Percentiles rank a stretch among this genome's conserved stretches.
Evolutionary conservation across 345 rosid species (phyloP).

Genomic region (Syzygium oleosum): DNA sequence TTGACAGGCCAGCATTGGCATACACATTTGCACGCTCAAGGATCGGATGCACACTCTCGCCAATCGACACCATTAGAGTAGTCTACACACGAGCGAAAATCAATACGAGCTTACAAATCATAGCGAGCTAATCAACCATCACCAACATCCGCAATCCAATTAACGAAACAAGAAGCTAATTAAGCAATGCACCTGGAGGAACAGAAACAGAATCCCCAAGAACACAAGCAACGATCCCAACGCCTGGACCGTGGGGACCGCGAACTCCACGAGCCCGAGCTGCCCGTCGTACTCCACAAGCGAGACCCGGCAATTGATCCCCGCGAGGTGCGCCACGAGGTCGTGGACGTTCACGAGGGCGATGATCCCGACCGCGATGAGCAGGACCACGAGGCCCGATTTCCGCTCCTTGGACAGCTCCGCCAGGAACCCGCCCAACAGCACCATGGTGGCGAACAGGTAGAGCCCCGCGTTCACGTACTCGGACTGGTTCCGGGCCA

Average conservation of each 20-base stretch:
- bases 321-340: slow-evolving; percentile 72
- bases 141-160: neutral
- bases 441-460: slow-evolving; percentile 50
- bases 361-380: slow-evolving; percentile 41
- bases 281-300: slow-evolving; percentile 58
- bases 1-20: neutral
- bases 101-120: neutral
- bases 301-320: slow-evolving; percentile 51
- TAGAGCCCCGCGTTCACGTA: slow-evolving; percentile 72
- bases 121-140: neutral
- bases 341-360: slow-evolving; percentile 54
- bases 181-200: slow-evolving; percentile 39
- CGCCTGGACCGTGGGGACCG: slow-evolving; percentile 55
- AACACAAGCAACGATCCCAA: slow-evolving; percentile 55
- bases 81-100: neutral
- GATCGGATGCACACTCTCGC: neutral
- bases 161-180: neutral
- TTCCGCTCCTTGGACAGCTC: slow-evolving; percentile 55
- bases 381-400: slow-evolving; percentile 60
- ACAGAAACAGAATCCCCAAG: slow-evolving; percentile 49
- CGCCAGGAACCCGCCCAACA: slow-evolving; percentile 49
- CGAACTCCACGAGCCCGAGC: slow-evolving; percentile 70
- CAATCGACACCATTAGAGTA: neutral
- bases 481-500: slow-evolving; percentile 48
- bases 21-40: neutral